Evolutionary conservation across 2,329 filamentous ascomycete species (phyloP), one percentile per base, ranked within the genome.

Genomic region (Herpotrichia juniperi): DNA sequence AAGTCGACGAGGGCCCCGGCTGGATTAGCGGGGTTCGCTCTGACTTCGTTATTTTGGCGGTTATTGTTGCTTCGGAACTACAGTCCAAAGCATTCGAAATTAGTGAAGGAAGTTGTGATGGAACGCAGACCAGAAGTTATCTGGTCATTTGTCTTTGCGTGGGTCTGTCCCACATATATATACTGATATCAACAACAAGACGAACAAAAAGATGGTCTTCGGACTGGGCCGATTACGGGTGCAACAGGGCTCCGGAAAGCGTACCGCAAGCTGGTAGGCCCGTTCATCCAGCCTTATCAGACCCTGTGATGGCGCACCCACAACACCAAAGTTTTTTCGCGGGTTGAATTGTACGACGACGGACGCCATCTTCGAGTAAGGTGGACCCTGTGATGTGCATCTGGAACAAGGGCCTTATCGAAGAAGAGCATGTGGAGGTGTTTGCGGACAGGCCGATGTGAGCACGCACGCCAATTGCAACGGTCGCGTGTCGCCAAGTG

Each of bases 1-100:
- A 51, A 42, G 43, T 53, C 43, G 42, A 46, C 8, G 39, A 45
- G 22, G 58, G 47, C 54, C 59, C 49, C 12, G 40, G 48, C 26
- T 47, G 53, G 48, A 71, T 54, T 46, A 67, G 61, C 54, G 65
- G 66, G 46, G 67, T 49, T 17, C 56, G 59, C 53, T 63, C 62
- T 30, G 57, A 42, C 46, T 54, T 50, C 52, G 31, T 30, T 6
- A 39, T 56, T 50, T 19, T 53, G 32, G 24, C 35, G 47, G 22
- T n/a, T 25, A 11, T 12, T n/a, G 12, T 3, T 16, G 54, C 51
- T 51, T 49, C 51, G 53, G 54, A 44, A 46, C 43, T 46, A 44
- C 9, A 4, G 16, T 34, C 19, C 28, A 25, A 31, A 21, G 17
- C 34, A 11, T 47, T 32, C 42, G 48, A 56, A 46, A 45, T 42